Evolutionary conservation across 1,139 yeast genomes (phyloP).

Genomic region (Pichia sp.): DNA sequence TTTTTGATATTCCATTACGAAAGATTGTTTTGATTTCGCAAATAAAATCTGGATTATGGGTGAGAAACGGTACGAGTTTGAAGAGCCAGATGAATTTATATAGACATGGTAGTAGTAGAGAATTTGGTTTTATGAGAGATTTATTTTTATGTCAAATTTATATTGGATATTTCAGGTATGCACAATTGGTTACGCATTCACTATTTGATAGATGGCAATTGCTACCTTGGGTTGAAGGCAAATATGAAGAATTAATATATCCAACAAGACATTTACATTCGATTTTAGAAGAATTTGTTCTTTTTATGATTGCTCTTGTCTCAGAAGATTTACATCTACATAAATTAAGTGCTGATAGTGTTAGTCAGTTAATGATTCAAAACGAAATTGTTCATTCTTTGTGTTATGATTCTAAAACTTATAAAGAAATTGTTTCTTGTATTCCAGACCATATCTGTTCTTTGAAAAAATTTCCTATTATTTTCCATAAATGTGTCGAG

Average conservation of each 20-base stretch:
- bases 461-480: conserved; percentile 69
- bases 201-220: conserved; percentile 69
- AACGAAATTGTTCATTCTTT: conserved; percentile 74
- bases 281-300: conserved; percentile 75
- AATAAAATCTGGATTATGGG: conserved; percentile 55
- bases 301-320: conserved; percentile 60
- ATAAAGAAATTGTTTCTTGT: conserved; percentile 59
- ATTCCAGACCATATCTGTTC: conserved; percentile 71
- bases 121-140: conserved; percentile 74
- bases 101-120: conserved; percentile 74
- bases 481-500: conserved; percentile 34
- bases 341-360: conserved; percentile 45
- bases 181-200: conserved; percentile 52
- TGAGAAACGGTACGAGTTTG: conserved; percentile 64
- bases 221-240: conserved; percentile 42
- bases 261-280: conserved; percentile 32
- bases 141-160: conserved; percentile 65
- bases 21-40: conserved; percentile 56
- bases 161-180: conserved; percentile 45
- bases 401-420: conserved; percentile 67
- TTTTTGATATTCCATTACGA: conserved; percentile 72
- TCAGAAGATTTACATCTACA: conserved; percentile 62
- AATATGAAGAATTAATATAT: conserved; percentile 37
- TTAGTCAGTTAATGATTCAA: conserved; percentile 46
- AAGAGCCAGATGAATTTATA: conserved; percentile 76